Evolutionary conservation across 2,329 filamentous ascomycete genomes (phyloP), one percentile per base, ranked within the genome.

Genomic region (Colletotrichum cordylinicola): DNA sequence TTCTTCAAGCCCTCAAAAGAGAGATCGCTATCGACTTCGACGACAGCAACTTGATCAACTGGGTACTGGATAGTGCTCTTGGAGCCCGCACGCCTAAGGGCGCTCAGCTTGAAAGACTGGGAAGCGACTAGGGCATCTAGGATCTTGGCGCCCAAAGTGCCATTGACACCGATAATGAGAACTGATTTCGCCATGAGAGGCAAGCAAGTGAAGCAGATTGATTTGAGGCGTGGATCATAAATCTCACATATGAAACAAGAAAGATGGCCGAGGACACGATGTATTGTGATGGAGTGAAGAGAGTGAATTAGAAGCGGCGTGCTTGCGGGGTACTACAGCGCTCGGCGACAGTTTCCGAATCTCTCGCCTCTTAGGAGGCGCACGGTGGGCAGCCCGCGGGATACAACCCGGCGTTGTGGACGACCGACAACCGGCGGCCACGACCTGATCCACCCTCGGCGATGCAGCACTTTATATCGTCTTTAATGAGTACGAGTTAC

Each of bases 111-210:
- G 77, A 85, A 85, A 37, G 52, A 69, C 29, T 79, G 79, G 8
- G 82, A 79, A 6, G 33, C 64, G 24, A 84, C 76, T 3, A 86
- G 80, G 24, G 82, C 81, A 27, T 79, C 68, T 24, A 86, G 81
- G 35, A 85, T 78, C 12, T 80, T 81, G 21, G 71, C 76, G 62
- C 85, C 84, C 6, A 86, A 80, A 72, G 82, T 83, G 72, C 85
- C 85, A 60, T 80, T 85, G 43, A 84, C 84, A 65, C 85, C 86
- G 61, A 85, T 81, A 15, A 87, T 77, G 24, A 83, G 79, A 43
- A 87, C 82, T 2, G 81, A 85, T 69, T 82, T 79, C 64, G 81
- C 73, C 82, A 85, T 85, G 52, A 29, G 10, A 33, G 43, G 65
- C 56, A 64, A 39, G 15, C 9, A 31, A 13, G 10, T 10, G 13